These are phyloP conservation scores for Epichloe gansuensis DNA, from an alignment of 2,329 filamentous ascomycete genomes.

Conservation along the genomic window DNA sequence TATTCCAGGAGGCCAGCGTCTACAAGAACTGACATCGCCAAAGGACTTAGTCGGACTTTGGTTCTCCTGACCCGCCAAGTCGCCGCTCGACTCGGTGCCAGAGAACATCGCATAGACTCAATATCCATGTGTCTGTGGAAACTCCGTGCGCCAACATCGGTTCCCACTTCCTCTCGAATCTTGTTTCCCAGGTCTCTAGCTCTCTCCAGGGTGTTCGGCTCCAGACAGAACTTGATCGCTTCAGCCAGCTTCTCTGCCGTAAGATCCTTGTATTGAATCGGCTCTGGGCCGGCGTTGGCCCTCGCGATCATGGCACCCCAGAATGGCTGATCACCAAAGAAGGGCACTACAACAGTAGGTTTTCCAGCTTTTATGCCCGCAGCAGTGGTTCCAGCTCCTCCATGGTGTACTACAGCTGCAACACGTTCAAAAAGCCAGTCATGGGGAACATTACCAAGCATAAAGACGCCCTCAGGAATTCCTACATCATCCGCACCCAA, in stretches of 20 bases:
- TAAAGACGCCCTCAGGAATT: constrained; percentile 65
- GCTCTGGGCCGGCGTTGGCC: constrained; percentile 59
- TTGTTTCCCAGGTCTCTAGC: constrained; percentile 46
- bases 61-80: constrained; percentile 64
- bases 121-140: constrained; percentile 62
- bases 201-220: constrained; percentile 45
- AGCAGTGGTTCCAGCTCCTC: constrained; percentile 77
- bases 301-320: constrained; percentile 67
- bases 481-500: constrained; percentile 59
- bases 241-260: constrained; percentile 53
- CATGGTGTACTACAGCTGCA: constrained; percentile 75
- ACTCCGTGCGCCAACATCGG: constrained; percentile 49
- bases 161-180: constrained; percentile 55
- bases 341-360: constrained; percentile 74
- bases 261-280: constrained; percentile 56
- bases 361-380: constrained; percentile 71
- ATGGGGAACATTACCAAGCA: constrained; percentile 76
- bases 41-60: constrained; percentile 53
- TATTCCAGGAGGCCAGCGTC: constrained; percentile 53
- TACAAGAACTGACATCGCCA: constrained; percentile 60
- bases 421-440: constrained; percentile 82
- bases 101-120: constrained; percentile 54
- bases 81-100: constrained; percentile 56
- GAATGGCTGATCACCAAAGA: constrained; percentile 78
- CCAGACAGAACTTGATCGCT: constrained; percentile 49